Base-by-base conservation (phyloP, 352 stramenopile species). In the Pythium periplocum region DNA sequence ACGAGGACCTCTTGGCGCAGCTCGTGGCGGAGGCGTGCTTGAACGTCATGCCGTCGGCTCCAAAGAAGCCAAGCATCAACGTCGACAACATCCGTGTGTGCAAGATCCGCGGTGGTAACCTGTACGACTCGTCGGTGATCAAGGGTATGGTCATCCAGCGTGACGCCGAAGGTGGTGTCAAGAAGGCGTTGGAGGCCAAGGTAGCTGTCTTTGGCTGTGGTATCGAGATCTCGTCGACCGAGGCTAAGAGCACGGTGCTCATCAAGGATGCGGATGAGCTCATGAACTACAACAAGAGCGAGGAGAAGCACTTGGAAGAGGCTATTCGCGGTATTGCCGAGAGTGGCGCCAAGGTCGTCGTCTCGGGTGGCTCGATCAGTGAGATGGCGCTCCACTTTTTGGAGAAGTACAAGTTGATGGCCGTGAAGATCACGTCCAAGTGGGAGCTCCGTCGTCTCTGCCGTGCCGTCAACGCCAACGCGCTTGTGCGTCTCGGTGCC, bases 311-410 rank as follows among this genome's bases (percentile, higher is more conserved):
- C 68, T 91, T 99, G 64, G 96, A 99, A 59, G 96, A 99, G 72
- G 95, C 97, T 35, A 95, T 99, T 55, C 95, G 96, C 59, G 84
- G 73, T 43, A 99, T 99, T 69, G 94, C 94, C 35, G 90, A 98
- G 50, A 93, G 89, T 3, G 97, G 97, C 40, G 87, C 95, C 35
- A 96, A 96, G 58, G 95, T 99, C 30, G 85, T 99, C 51, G 95
- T 99, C 42, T 95, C 87, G 12, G 96, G 96, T 44, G 97, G 97
- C 34, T 97, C 86, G 53, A 96, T 99, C 59, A 97, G 79, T 40
- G 97, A 99, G 75, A 99, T 99, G 96, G 96, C 96, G 33, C 62
- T 98, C 54, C 97, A 99, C 72, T 99, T 99, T 63, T 78, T 99
- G 47, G 95, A 99, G 56, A 96, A 98, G 69, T 99, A 99, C 78